These are phyloP conservation scores for Stagonosporopsis cucurbitacearum DNA, from an alignment of 2,329 filamentous ascomycete species.

Conservation along the genomic window DNA sequence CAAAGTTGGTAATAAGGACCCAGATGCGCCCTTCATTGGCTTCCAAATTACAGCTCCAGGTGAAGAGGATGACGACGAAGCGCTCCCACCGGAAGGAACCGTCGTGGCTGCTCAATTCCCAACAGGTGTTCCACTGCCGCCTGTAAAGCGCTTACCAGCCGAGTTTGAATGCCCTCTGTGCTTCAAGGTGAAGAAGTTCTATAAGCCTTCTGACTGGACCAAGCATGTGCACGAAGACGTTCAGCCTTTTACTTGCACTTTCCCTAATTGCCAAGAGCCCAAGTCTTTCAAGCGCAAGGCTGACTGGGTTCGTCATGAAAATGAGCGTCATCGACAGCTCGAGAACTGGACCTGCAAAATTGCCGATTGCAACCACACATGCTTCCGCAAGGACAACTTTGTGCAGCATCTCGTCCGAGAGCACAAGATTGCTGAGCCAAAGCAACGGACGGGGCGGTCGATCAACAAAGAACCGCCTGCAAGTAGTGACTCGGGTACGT, in stretches of 20 bases:
- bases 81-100: conserved; percentile 69
- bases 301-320: conserved; percentile 94
- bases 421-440: conserved; percentile 85
- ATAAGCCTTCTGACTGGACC: conserved; percentile 94
- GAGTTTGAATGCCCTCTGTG: conserved; percentile 91
- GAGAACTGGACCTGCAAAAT: conserved; percentile 91
- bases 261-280: conserved; percentile 78
- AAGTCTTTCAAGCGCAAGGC: conserved; percentile 96
- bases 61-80: conserved; percentile 68
- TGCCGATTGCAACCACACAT: conserved; percentile 79
- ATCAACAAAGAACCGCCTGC: conserved; percentile 42
- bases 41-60: conserved; percentile 64
- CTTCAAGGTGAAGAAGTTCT: conserved; percentile 82
- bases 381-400: conserved; percentile 91
- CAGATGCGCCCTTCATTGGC: conserved; percentile 62
- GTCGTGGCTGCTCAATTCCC: conserved; percentile 79
- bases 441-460: conserved; percentile 68
- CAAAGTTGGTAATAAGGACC: conserved; percentile 64
- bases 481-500: conserved; percentile 37
- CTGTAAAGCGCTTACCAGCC: conserved; percentile 76
- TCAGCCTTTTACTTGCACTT: conserved; percentile 92
- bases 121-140: conserved; percentile 79
- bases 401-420: conserved; percentile 90
- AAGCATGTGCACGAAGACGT: conserved; percentile 96
- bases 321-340: conserved; percentile 85